Conservation (phyloP, 1,139 yeast species). For the Geotrichum aggregatum region DNA sequence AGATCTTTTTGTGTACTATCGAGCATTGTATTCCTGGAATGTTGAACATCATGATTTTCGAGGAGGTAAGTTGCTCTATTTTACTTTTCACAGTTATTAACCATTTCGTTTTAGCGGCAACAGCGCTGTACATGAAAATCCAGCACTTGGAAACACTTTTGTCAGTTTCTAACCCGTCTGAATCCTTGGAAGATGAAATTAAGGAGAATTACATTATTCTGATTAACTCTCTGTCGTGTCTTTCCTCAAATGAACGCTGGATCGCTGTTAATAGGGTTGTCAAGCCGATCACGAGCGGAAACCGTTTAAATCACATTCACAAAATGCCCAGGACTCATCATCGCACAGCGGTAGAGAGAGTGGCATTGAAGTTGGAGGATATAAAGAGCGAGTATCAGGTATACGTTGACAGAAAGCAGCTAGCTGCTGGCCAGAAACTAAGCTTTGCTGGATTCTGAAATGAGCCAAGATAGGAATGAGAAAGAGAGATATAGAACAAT, state of each 20-base stretch:
- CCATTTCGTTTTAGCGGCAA: slow-evolving; percentile 25
- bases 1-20: slow-evolving; percentile 26
- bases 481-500: no score
- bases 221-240: slow-evolving; percentile 33
- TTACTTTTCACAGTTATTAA: slow-evolving; percentile 14
- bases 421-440: not conserved
- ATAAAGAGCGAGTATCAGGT: slow-evolving; percentile 7
- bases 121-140: slow-evolving; percentile 27
- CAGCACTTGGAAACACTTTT: slow-evolving; percentile 23
- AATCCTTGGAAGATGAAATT: slow-evolving; percentile 11
- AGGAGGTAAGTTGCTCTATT: slow-evolving; percentile 27
- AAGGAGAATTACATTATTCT: slow-evolving; percentile 28
- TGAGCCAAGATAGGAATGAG: not conserved
- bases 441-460: slow-evolving; percentile 1
- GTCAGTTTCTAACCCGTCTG: slow-evolving; percentile 11
- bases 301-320: not conserved
- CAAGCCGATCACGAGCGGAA: not conserved
- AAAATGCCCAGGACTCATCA: slow-evolving; percentile 10
- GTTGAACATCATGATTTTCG: slow-evolving; percentile 35
- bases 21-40: slow-evolving; percentile 37
- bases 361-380: slow-evolving; percentile 12
- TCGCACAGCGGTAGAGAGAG: slow-evolving; percentile 9
- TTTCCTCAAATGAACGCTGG: slow-evolving; percentile 33
- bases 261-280: slow-evolving; percentile 23
- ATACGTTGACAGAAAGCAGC: slow-evolving; percentile 3